Base-by-base conservation (phyloP, 768 basidiomycete genomes). In the Hemileccinum rubropunctum region DNA sequence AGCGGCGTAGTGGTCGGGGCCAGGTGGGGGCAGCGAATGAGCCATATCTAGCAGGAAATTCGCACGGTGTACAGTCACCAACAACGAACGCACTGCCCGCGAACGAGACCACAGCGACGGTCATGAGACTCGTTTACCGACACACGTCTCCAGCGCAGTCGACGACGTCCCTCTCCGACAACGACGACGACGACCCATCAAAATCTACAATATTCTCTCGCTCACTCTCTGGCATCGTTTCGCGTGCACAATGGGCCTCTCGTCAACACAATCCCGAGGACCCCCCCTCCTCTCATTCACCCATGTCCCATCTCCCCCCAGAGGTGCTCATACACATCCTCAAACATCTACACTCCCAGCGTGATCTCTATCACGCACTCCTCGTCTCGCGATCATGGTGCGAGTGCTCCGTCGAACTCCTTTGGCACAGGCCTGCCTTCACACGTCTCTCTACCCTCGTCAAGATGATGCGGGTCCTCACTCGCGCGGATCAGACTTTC, bases 301-400 rank as follows among this genome's bases (percentile, higher is more conserved):
- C 80, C 44, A 84, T 88, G 61, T 76, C 83, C 7, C 72, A 74
- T 43, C 74, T 98, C 4, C 95, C 95, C 8, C 88, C 90, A 50
- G 95, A 98, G 68, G 80, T 98, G 35, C 83, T 98, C 63, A 89
- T 97, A 14, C 87, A 95, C 64, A 88, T 98, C 62, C 79, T 99
- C 58, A 89, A 86, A 57, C 82, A 93, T 59, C 76, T 99, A 12
- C 81, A 86, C 57, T 76, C 81, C 0, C 73, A 85, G 27, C 76
- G 78, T 51, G 90, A 95, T 67, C 78, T 98, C 41, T 81, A 86
- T 55, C 74, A 76, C 56, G 78, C 82, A 35, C 77, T 95, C 52
- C 82, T 86, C 49, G 94, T 98, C 23, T 93, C 85, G 17, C 84
- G 91, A 50, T 78, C 83, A 23, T 99, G 95, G 94, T 98, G 93